Evolutionary conservation across 2,329 filamentous ascomycete species (phyloP).

Genomic region (Colletotrichum sojae): DNA sequence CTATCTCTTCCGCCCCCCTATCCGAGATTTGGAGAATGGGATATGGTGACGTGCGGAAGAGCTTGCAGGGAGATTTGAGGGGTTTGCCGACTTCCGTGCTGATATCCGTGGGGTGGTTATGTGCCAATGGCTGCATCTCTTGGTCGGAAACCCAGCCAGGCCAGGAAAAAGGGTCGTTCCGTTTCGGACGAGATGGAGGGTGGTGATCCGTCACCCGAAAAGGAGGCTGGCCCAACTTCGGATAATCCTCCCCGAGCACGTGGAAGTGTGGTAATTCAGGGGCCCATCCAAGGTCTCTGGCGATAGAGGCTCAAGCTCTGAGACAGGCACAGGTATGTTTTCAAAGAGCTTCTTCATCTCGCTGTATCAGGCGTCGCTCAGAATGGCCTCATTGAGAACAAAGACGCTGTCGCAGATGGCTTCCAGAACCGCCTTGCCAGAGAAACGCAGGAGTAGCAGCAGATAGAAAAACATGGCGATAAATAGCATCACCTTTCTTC

Average conservation of each 20-base stretch:
- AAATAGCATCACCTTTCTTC: slow-evolving; percentile 33
- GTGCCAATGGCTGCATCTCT: no score
- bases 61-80: neutral
- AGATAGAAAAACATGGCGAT: slow-evolving; percentile 1
- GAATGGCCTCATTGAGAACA: neutral
- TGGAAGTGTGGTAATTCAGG: neutral
- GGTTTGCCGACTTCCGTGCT: neutral
- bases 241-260: neutral
- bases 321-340: neutral
- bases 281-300: no score
- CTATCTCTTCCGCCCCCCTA: neutral
- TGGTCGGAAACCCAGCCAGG: no score
- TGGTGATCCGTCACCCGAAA: neutral
- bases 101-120: neutral
- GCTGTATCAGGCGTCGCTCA: neutral
- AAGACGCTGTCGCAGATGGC: neutral
- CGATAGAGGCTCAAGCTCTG: no score
- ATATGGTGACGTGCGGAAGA: neutral
- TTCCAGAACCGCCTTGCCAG: slow-evolving; percentile 5
- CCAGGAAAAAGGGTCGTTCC: neutral
- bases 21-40: neutral
- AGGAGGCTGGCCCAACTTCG: no score
- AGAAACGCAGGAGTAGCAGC: neutral
- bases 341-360: neutral
- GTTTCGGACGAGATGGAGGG: slow-evolving; percentile 4